These are phyloP conservation scores for Apophysomyces trapeziformis DNA, from an alignment of 371 early-diverging fungal species.

Conservation along the genomic window DNA sequence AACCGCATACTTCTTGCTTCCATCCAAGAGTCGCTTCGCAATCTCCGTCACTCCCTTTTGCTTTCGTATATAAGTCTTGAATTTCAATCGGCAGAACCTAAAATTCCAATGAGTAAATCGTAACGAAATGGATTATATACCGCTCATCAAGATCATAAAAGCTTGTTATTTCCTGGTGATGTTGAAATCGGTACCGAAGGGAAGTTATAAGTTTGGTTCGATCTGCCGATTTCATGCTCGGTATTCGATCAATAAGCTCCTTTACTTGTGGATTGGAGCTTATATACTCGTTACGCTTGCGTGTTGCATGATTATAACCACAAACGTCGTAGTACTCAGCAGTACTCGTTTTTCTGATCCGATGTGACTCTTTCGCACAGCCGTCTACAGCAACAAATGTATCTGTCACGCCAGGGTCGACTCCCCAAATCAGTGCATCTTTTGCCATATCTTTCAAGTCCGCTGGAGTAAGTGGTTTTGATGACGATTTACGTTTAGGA, in stretches of 20 bases:
- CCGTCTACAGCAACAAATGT: constrained; percentile 21
- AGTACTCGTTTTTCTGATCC: constrained; percentile 7
- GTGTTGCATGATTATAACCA: not conserved
- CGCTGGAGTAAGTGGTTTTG: not conserved
- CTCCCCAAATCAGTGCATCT: constrained; percentile 12
- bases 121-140: not conserved
- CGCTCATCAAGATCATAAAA: constrained; percentile 3
- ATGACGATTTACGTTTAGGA: not conserved
- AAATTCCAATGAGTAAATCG: too few relatives aligned
- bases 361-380: not conserved
- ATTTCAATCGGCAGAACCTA: constrained; percentile 5
- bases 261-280: not conserved
- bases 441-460: not conserved
- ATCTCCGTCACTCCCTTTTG: constrained; percentile 11
- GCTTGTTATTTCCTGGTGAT: not conserved
- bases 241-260: constrained; percentile 16
- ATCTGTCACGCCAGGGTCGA: constrained; percentile 21
- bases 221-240: constrained; percentile 3
- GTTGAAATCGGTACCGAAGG: constrained; percentile 10
- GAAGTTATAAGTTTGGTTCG: not conserved
- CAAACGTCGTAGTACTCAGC: constrained; percentile 17
- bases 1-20: constrained; percentile 8
- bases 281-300: not conserved
- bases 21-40: not conserved
- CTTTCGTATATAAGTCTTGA: constrained; percentile 8